phyloP scores from a whole-genome alignment of 2,329 filamentous ascomycete species.

The Keithomyces neogunnii region DNA sequence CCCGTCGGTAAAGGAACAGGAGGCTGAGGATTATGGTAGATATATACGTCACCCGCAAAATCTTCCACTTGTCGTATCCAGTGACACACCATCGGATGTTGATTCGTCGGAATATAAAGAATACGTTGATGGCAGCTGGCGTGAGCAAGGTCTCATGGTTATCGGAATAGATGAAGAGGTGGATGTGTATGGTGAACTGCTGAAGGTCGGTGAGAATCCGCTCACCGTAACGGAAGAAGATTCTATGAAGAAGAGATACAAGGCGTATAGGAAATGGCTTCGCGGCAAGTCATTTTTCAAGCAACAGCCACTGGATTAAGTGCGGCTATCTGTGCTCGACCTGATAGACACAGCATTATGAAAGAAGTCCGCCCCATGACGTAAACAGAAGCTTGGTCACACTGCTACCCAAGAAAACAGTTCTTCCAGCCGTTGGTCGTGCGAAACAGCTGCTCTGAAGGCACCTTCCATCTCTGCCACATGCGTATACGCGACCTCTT shows the following conservation, averaged over 20 bases:
- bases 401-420: neutral
- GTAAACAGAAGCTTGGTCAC: neutral
- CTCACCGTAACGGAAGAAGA: constrained; percentile 85
- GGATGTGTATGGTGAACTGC: constrained; percentile 64
- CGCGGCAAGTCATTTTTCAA: constrained; percentile 94
- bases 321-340: neutral
- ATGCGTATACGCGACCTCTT: neutral
- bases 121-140: constrained; percentile 64
- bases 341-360: neutral
- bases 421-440: neutral
- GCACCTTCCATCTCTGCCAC: neutral
- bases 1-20: constrained; percentile 66
- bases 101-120: constrained; percentile 65
- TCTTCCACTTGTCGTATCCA: constrained; percentile 72
- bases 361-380: neutral
- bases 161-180: constrained; percentile 38
- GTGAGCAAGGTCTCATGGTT: constrained; percentile 47
- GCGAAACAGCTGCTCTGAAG: neutral
- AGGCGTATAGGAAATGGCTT: constrained; percentile 92
- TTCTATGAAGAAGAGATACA: constrained; percentile 86
- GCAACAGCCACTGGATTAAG: constrained; percentile 60
- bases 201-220: constrained; percentile 71
- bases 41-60: constrained; percentile 88
- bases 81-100: constrained; percentile 52
- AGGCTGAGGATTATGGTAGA: constrained; percentile 77